These are phyloP conservation scores for Paecilomyces variotii DNA, from an alignment of 2,329 filamentous ascomycete species.

Conservation along the genomic window DNA sequence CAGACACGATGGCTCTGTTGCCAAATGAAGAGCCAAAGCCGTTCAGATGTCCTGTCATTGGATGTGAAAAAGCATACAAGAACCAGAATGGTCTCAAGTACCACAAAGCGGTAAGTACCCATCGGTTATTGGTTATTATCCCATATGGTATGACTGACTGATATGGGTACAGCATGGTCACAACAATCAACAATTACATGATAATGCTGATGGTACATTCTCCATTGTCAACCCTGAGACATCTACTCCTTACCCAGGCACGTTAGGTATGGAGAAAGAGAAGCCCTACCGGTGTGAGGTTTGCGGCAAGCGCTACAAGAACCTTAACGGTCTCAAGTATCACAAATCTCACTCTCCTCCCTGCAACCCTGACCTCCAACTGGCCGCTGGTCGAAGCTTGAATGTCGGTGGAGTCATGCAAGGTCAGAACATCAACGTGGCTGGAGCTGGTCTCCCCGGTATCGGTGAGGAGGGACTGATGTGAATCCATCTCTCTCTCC, in stretches of 20 bases:
- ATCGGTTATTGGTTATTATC: conserved; percentile 5
- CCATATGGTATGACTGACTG: conserved; percentile 22
- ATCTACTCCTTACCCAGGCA: conserved; percentile 87
- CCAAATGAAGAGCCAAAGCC: conserved; percentile 89
- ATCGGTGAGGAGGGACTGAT: conserved; percentile 37
- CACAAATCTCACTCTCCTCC: conserved; percentile 77
- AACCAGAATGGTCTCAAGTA: conserved; percentile 99
- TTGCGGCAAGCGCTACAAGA: conserved; percentile 98
- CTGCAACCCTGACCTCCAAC: conserved; percentile 75
- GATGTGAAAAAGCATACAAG: conserved; percentile 98
- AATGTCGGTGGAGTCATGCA: conserved; percentile 37
- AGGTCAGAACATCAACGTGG: conserved; percentile 40
- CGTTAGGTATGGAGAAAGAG: conserved; percentile 99
- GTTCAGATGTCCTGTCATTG: conserved; percentile 95
- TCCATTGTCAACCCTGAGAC: conserved; percentile 97
- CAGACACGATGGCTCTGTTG: conserved; percentile 38
- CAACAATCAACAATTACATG: conserved; percentile 90
- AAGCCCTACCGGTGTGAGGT: conserved; percentile 97
- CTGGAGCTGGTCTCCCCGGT: conserved; percentile 40
- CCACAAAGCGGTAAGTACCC: conserved; percentile 54
- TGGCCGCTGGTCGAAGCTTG: conserved; percentile 37
- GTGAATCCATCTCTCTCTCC: conserved; percentile 11
- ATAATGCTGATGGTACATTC: conserved; percentile 94
- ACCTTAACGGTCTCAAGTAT: conserved; percentile 96
- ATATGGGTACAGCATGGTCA: conserved; percentile 62